Conservation (phyloP, 768 basidiomycete genomes). For the Strobilomyces confusus region DNA sequence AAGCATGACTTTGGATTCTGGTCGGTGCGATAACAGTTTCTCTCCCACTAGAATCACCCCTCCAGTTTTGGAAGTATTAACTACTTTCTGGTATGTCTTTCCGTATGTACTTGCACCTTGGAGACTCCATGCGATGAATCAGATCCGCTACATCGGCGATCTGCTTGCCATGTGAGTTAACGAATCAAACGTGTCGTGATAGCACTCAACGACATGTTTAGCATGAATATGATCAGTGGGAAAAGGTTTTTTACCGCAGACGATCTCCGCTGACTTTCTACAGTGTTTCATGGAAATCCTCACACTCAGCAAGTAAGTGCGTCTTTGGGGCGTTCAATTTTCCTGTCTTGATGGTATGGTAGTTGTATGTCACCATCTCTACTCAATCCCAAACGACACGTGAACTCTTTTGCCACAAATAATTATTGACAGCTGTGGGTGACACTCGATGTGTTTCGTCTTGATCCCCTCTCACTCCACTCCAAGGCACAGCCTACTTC, state of each 20-base stretch:
- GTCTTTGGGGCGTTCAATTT: neutral
- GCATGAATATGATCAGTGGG: slow-evolving; percentile 15
- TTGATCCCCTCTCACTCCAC: neutral
- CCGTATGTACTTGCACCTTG: neutral
- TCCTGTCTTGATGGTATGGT: neutral
- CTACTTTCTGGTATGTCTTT: slow-evolving; percentile 20
- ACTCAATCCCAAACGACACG: neutral
- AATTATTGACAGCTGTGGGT: slow-evolving; percentile 12
- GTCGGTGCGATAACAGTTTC: neutral
- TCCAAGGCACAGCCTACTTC: slow-evolving; percentile 13
- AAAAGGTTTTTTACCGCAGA: neutral
- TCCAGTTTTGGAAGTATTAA: slow-evolving; percentile 14
- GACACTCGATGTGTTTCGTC: neutral
- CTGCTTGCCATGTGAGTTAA: slow-evolving; percentile 15
- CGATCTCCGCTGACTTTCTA: neutral
- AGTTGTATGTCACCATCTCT: slow-evolving; percentile 14
- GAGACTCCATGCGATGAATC: neutral
- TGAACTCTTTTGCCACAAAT: neutral
- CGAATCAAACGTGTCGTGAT: neutral
- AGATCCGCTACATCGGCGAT: slow-evolving; percentile 27
- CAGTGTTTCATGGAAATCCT: slow-evolving; percentile 14
- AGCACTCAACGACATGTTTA: neutral
- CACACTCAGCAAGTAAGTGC: slow-evolving; percentile 7
- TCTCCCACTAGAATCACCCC: slow-evolving; percentile 1
- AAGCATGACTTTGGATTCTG: neutral